Percentiles rank a stretch among this genome's conserved stretches.
These are phyloP conservation scores for Chlorokybus atmophyticus DNA, from an alignment of 139 green algal species.

Conservation along the genomic window DNA sequence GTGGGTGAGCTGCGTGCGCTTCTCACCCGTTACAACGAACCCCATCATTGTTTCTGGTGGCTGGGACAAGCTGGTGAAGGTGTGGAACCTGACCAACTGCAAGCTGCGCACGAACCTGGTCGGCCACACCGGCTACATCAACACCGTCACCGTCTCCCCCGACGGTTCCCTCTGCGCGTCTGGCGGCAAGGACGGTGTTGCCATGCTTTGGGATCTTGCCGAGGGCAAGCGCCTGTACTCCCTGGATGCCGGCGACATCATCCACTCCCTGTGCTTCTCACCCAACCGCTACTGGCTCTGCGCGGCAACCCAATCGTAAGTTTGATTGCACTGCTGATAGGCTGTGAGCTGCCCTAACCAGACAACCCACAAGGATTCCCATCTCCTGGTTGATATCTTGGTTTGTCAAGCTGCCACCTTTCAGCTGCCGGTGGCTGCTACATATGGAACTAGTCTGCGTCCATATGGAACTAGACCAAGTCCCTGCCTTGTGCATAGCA, in stretches of 20 bases:
- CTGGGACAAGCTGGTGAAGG: conserved; percentile 98
- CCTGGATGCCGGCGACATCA: conserved; percentile 93
- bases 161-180: conserved; percentile 98
- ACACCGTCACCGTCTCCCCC: conserved; percentile 88
- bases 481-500: background rate
- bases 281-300: conserved; percentile 99
- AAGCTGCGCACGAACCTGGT: conserved; percentile 94
- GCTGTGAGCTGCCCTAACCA: too few species aligned
- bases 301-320: conserved; percentile 78
- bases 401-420: too few species aligned
- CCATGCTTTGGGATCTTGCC: conserved; percentile 98
- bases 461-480: too few species aligned
- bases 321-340: too few species aligned
- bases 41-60: conserved; percentile 96
- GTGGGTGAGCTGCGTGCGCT: conserved; percentile 96
- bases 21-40: conserved; percentile 87
- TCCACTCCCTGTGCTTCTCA: conserved; percentile 93
- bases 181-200: conserved; percentile 76
- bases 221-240: conserved; percentile 98
- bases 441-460: too few species aligned
- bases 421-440: too few species aligned
- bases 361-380: too few species aligned
- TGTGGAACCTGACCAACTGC: conserved; percentile 97
- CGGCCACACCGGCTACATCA: conserved; percentile 72
- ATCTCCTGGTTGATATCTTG: too few species aligned